A percentile compares a stretch with the other conserved stretches of the same genome.
These are phyloP conservation scores for Fagopyrum tataricum DNA, from an alignment of 148 eudicot genomes.

Conservation along the genomic window DNA sequence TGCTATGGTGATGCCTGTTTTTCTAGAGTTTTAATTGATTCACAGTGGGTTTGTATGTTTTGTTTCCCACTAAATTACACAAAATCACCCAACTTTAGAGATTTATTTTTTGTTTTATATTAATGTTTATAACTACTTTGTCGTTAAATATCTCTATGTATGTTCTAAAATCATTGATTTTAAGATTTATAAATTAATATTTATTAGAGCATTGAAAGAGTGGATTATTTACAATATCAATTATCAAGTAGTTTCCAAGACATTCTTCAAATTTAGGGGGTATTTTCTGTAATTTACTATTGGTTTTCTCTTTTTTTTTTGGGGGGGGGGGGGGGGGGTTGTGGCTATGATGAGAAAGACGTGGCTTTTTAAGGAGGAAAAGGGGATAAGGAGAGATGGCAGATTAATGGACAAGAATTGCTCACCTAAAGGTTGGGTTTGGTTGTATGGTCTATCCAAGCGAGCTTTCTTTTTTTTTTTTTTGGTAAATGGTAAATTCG, in stretches of 20 bases:
- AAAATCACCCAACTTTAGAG: not conserved
- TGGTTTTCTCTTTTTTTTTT: too few species aligned
- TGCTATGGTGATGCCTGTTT: not conserved
- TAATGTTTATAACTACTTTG: not conserved
- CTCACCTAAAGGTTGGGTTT: not conserved
- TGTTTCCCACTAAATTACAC: not conserved
- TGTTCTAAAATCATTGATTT: too few species aligned
- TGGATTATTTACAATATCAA: too few species aligned
- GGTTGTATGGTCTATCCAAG: too few species aligned
- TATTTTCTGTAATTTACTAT: not conserved
- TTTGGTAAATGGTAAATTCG: too few species aligned
- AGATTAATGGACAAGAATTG: not conserved
- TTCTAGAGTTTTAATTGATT: not conserved
- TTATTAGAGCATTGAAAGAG: too few species aligned
- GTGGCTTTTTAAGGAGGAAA: conserved; percentile 1
- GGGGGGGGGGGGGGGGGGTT: too few species aligned
- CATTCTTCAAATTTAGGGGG: not conserved
- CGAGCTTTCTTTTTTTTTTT: too few species aligned
- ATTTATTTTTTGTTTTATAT: not conserved
- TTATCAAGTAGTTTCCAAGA: too few species aligned
- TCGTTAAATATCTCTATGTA: too few species aligned
- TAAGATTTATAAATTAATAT: too few species aligned
- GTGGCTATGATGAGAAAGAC: not conserved
- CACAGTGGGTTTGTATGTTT: not conserved
- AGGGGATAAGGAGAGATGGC: not conserved